Percentiles rank a stretch among this genome's conserved stretches.
Conservation (phyloP, 352 stramenopile species). For the Phytophthora quininea region DNA sequence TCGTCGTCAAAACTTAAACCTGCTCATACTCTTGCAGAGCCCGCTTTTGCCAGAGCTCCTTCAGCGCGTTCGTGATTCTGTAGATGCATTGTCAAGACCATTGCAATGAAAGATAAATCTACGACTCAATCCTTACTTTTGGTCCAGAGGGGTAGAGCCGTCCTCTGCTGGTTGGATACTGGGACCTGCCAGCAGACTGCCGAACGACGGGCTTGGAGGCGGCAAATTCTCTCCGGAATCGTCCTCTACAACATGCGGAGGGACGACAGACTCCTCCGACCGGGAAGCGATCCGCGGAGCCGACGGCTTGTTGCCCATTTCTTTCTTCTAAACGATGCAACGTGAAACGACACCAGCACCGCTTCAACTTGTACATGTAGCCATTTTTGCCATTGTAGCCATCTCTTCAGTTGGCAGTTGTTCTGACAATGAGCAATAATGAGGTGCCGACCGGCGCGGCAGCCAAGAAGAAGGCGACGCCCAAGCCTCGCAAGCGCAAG, state of each 20-base stretch:
- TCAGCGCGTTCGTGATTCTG: constrained; percentile 76
- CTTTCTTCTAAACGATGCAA: background rate
- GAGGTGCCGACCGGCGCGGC: constrained; percentile 13
- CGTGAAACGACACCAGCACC: too few species aligned
- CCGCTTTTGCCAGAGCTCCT: constrained; percentile 70
- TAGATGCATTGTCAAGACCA: background rate
- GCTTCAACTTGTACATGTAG: too few species aligned
- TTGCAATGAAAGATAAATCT: background rate
- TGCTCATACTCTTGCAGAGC: constrained; percentile 47
- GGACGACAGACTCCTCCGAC: constrained; percentile 21
- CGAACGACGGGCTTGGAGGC: constrained; percentile 10
- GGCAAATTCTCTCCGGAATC: background rate
- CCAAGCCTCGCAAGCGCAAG: constrained; percentile 81
- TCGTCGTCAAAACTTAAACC: constrained; percentile 27
- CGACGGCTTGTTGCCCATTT: constrained; percentile 77
- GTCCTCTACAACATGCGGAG: constrained; percentile 6
- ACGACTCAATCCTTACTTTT: constrained; percentile 52
- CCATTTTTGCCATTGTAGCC: too few species aligned
- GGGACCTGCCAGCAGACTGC: constrained; percentile 29
- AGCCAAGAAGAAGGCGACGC: constrained; percentile 76
- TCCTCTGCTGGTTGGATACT: constrained; percentile 61
- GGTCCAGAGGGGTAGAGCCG: constrained; percentile 54
- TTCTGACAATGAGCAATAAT: constrained; percentile 42
- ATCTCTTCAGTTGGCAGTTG: background rate
- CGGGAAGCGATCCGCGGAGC: constrained; percentile 48